phyloP scores from a whole-genome alignment of 257 asterid species.

The Rauvolfia tetraphylla region DNA sequence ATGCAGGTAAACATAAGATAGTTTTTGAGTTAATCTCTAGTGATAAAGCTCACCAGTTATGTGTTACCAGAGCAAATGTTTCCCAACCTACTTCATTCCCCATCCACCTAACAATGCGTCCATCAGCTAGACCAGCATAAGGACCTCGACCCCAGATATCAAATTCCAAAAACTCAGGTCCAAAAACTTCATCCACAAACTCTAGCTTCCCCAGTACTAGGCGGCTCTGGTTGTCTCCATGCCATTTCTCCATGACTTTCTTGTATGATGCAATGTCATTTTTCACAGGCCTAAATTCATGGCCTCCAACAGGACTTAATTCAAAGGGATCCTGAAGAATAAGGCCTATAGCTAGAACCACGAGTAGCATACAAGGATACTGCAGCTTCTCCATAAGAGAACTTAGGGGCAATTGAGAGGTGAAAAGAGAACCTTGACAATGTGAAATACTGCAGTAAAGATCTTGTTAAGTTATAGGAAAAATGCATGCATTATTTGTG shows the following conservation, averaged over 20 bases:
- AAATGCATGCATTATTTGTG: constrained; percentile 49
- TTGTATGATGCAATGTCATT: constrained; percentile 62
- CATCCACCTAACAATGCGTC: constrained; percentile 87
- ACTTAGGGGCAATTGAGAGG: background rate
- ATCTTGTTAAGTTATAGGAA: constrained; percentile 30
- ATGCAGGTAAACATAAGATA: too few species aligned
- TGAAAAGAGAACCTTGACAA: background rate
- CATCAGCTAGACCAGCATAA: constrained; percentile 86
- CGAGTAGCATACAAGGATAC: constrained; percentile 44
- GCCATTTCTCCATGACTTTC: constrained; percentile 73
- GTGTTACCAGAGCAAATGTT: constrained; percentile 74
- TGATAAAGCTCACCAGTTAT: constrained; percentile 46
- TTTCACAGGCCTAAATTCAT: constrained; percentile 63
- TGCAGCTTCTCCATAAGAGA: constrained; percentile 54
- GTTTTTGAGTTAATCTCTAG: too few species aligned
- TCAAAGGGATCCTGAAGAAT: constrained; percentile 65
- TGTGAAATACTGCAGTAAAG: constrained; percentile 16
- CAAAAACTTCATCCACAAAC: constrained; percentile 61
- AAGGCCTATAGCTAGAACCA: constrained; percentile 40
- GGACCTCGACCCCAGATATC: constrained; percentile 74
- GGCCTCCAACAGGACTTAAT: constrained; percentile 74
- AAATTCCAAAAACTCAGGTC: constrained; percentile 88
- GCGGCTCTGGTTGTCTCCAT: constrained; percentile 61
- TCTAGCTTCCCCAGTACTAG: constrained; percentile 57
- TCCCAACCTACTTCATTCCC: constrained; percentile 75